Evolutionary conservation across 177 flowering plant species (phyloP).

Genomic region (Vitis hybrid): DNA sequence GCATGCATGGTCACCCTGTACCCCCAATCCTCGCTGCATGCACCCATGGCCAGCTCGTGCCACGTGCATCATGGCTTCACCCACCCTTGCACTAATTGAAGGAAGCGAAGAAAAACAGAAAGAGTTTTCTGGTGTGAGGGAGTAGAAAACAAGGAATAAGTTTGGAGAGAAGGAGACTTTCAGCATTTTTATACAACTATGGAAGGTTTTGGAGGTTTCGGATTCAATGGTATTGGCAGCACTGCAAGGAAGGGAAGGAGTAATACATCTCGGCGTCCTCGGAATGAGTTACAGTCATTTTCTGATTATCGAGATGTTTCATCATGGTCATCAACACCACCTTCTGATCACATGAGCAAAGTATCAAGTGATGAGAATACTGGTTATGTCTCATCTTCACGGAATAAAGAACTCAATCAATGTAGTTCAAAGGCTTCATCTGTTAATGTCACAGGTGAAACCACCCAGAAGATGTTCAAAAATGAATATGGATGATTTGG

Average conservation of each 20-base stretch:
- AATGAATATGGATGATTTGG: conserved; percentile 15
- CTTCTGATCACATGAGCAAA: conserved; percentile 29
- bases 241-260: conserved; percentile 46
- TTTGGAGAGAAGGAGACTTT: too few species aligned
- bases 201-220: conserved; percentile 10
- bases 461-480: conserved; percentile 12
- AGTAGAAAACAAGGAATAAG: too few species aligned
- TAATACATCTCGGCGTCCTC: conserved; percentile 42
- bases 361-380: conserved; percentile 23
- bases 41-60: too few species aligned
- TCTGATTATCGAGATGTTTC: conserved; percentile 27
- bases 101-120: too few species aligned
- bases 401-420: conserved; percentile 20
- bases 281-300: conserved; percentile 28
- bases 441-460: conserved; percentile 19
- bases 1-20: too few species aligned
- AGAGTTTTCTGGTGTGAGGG: too few species aligned
- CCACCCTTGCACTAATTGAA: too few species aligned
- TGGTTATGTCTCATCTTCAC: conserved; percentile 8
- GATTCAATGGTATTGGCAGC: conserved; percentile 26
- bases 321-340: conserved; percentile 39
- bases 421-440: conserved; percentile 29
- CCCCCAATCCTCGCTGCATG: too few species aligned
- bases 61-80: too few species aligned
- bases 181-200: background rate